Evolutionary conservation across 2,329 filamentous ascomycete genomes (phyloP).

Genomic region (Pseudocercospora macadamiae): DNA sequence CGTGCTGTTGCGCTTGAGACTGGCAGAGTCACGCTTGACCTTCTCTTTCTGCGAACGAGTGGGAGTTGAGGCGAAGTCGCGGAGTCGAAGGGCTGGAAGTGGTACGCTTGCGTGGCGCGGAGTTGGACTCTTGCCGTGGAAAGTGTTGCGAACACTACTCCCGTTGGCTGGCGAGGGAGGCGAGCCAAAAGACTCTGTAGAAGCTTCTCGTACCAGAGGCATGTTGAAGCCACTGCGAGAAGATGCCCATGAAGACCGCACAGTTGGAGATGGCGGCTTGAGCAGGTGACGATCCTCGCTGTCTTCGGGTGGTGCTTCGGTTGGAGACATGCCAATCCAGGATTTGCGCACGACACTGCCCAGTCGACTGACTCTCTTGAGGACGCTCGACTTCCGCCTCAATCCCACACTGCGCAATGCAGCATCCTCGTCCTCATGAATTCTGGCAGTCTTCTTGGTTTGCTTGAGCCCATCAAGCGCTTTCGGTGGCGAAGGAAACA

Average conservation of each 20-base stretch:
- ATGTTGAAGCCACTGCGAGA: constrained; percentile 12
- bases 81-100: constrained; percentile 6
- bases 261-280: background rate
- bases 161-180: no score
- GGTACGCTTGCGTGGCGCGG: constrained; percentile 15
- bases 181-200: constrained; percentile 13
- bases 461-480: constrained; percentile 29
- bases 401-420: constrained; percentile 23
- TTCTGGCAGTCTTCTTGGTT: constrained; percentile 9
- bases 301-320: constrained; percentile 1
- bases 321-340: background rate
- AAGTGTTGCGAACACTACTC: no score
- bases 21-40: background rate
- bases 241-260: background rate
- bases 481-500: constrained; percentile 33
- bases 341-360: constrained; percentile 19
- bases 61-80: background rate
- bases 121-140: constrained; percentile 12
- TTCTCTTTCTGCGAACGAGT: background rate
- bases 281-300: background rate
- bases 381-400: constrained; percentile 20
- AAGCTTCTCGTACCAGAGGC: constrained; percentile 23
- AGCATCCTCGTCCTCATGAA: constrained; percentile 21
- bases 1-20: background rate
- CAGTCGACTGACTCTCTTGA: constrained; percentile 15